Evolutionary conservation across 345 rosid species (phyloP).

Genomic region (Eucalyptus caleyi): DNA sequence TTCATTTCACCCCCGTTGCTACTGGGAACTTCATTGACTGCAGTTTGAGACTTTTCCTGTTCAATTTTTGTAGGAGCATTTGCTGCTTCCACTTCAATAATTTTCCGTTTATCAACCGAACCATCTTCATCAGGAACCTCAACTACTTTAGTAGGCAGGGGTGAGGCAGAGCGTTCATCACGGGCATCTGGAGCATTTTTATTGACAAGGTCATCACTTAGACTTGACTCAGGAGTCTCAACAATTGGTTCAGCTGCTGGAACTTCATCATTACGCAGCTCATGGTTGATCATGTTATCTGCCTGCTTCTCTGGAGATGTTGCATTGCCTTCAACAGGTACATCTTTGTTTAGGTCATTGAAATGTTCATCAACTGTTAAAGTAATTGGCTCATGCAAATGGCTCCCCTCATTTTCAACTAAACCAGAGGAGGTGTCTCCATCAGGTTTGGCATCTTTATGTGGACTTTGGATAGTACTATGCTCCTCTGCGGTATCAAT

Average conservation of each 20-base stretch:
- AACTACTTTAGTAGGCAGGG: constrained; percentile 32
- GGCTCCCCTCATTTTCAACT: constrained; percentile 24
- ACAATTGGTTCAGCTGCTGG: constrained; percentile 8
- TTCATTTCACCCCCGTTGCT: constrained; percentile 14
- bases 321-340: neutral
- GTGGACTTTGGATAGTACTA: constrained; percentile 10
- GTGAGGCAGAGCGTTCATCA: constrained; percentile 15
- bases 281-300: constrained; percentile 17
- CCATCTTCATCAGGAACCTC: constrained; percentile 27
- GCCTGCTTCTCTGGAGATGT: constrained; percentile 12
- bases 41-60: constrained; percentile 28
- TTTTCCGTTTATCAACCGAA: constrained; percentile 14
- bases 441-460: constrained; percentile 15
- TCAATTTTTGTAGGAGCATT: constrained; percentile 30
- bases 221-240: constrained; percentile 12
- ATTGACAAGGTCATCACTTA: constrained; percentile 24
- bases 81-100: constrained; percentile 6
- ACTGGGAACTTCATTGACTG: constrained; percentile 15
- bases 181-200: constrained; percentile 30
- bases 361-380: constrained; percentile 12
- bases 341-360: constrained; percentile 13
- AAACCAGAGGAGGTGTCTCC: constrained; percentile 13
- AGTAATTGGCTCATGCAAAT: constrained; percentile 10
- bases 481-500: constrained; percentile 21
- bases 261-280: constrained; percentile 18